phyloP scores from a whole-genome alignment of 495 filamentous ascomycete genomes.

The Thozetella sp. region DNA sequence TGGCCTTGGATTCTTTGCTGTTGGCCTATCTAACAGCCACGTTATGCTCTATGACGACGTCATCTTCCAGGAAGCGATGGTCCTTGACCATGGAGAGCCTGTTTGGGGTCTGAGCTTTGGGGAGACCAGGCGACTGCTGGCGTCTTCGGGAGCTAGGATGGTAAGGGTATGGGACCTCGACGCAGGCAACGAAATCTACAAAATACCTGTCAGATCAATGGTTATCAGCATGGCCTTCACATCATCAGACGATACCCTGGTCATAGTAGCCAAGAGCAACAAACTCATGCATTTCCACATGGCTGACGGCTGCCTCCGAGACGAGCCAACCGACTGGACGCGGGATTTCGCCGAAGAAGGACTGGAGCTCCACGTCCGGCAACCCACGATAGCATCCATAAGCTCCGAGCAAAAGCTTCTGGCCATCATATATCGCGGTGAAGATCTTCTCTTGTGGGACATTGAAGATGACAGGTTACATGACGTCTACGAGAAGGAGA shows the following conservation, averaged over 20 bases:
- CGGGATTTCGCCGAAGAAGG: conserved; percentile 11
- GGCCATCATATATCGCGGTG: conserved; percentile 22
- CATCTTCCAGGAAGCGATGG: conserved; percentile 16
- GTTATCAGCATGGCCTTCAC: conserved; percentile 15
- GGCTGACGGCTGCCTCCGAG: conserved; percentile 4
- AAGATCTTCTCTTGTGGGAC: conserved; percentile 27
- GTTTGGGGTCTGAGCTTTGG: conserved; percentile 18
- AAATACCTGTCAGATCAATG: conserved; percentile 12
- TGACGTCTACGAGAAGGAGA: conserved; percentile 20
- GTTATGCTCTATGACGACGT: conserved; percentile 19
- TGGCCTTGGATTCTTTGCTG: conserved; percentile 1
- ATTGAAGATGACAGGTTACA: conserved; percentile 12
- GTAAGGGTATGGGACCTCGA: conserved; percentile 23
- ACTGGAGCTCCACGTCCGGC: conserved; percentile 7
- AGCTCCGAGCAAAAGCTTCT: conserved; percentile 16
- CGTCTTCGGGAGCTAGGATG: conserved; percentile 10
- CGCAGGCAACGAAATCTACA: conserved; percentile 11
- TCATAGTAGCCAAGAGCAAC: conserved; percentile 18
- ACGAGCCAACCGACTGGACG: conserved; percentile 18
- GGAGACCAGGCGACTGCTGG: conserved; percentile 11
- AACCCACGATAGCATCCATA: conserved; percentile 15
- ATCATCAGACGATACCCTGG: conserved; percentile 18
- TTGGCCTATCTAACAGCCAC: background rate
- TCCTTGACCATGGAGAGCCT: conserved; percentile 17
- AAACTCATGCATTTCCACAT: conserved; percentile 23